These are phyloP conservation scores for Plenodomus biglobosus DNA, from an alignment of 2,329 filamentous ascomycete species.

Conservation along the genomic window DNA sequence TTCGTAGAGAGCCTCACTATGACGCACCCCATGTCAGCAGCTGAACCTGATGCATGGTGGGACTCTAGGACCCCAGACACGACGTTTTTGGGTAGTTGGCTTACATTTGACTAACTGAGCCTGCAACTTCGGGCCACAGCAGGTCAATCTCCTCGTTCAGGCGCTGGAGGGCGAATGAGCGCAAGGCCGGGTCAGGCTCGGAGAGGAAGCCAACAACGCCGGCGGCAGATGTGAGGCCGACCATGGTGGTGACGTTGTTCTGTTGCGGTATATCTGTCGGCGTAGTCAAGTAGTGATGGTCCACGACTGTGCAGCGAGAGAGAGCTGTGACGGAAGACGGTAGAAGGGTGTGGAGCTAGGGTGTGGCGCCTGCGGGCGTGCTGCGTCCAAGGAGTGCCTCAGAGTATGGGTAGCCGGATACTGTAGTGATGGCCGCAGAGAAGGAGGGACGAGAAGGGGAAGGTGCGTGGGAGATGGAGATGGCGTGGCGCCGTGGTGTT, in stretches of 20 bases:
- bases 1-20: constrained; percentile 94
- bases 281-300: constrained; percentile 13
- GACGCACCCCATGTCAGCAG: constrained; percentile 33
- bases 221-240: constrained; percentile 88
- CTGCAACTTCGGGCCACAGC: constrained; percentile 96
- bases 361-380: constrained; percentile 37
- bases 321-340: constrained; percentile 33
- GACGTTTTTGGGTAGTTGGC: constrained; percentile 35
- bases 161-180: constrained; percentile 90
- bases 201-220: constrained; percentile 93
- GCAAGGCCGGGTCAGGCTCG: constrained; percentile 91
- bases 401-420: constrained; percentile 14
- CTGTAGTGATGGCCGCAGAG: constrained; percentile 17
- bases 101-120: constrained; percentile 90
- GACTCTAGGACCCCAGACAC: not conserved
- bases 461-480: constrained; percentile 33
- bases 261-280: constrained; percentile 9
- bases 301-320: constrained; percentile 25
- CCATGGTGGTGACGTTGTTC: constrained; percentile 60
- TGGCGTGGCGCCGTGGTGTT: constrained; percentile 33
- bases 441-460: constrained; percentile 38
- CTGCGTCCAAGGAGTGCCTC: constrained; percentile 15
- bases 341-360: constrained; percentile 43
- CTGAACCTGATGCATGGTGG: constrained; percentile 1
- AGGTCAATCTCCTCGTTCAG: constrained; percentile 96